Evolutionary conservation across 805 yeast genomes (phyloP), one percentile per base, ranked within the genome.

Genomic region (Yarrowia phangngaensis): DNA sequence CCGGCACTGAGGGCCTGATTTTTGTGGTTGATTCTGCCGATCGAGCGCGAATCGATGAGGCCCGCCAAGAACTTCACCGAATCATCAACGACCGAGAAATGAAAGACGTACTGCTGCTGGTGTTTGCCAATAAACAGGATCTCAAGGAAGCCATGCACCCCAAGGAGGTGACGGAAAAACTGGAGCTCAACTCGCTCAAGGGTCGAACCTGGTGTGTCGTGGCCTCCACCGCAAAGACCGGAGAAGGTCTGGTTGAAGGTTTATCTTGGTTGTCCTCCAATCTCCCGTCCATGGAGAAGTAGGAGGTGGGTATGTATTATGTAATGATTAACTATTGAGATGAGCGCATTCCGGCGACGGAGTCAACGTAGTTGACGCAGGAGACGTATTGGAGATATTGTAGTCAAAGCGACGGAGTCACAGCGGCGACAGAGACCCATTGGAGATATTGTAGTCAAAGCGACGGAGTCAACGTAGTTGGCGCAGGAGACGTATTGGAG

Each of bases 71-170:
- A 63, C 70, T 89, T 58, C 76, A 74, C 65, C 75, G 87, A 58
- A 86, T 88, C 30, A 76, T 88, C 53, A 75, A 78, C 57, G 96
- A 88, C 65, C 79, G 85, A 54, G 95, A 87, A 63, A 81, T 87
- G 76, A 76, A 79, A 58, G 80, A 81, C 53, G 88, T 90, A 56
- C 72, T 84, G 53, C 67, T 88, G 61, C 73, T 87, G 55, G 90
- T 88, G 6, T 79, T 87, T 70, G 96, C 95, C 51, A 88, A 88
- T 67, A 85, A 85, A 64, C 95, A 85, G 66, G 95, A 85, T 67
- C 69, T 83, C 55, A 75, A 76, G 12, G 77, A 75, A 29, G 80
- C 90, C 36, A 69, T 81, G 68, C 81, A 76, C 60, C 90, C 95
- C 45, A 80, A 80, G 63, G 90, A 88, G 60, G 70, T 88, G 54